These are phyloP conservation scores for Penicillium sp. DNA, from an alignment of 2,329 filamentous ascomycete genomes.

Conservation along the genomic window DNA sequence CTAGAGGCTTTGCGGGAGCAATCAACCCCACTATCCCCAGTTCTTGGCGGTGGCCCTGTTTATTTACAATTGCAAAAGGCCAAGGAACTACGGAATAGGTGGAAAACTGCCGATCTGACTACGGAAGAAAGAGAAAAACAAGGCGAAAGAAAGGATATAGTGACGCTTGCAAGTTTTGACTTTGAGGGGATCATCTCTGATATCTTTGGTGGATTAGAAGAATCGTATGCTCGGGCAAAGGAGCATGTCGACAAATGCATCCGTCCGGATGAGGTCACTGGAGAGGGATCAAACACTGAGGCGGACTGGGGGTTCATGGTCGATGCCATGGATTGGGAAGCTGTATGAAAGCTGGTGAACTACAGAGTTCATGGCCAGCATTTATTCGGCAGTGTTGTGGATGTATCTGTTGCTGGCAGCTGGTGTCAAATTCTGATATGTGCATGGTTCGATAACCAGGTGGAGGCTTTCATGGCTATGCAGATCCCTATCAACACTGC, in stretches of 20 bases:
- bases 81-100: conserved; percentile 69
- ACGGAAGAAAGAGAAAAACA: conserved; percentile 26
- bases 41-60: conserved; percentile 58
- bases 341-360: conserved; percentile 22
- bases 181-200: conserved; percentile 59
- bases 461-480: background rate
- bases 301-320: conserved; percentile 59
- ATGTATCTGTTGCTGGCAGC: background rate
- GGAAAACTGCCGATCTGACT: conserved; percentile 65
- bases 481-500: background rate
- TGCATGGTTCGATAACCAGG: background rate
- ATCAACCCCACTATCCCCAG: conserved; percentile 56
- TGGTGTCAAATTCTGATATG: background rate
- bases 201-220: conserved; percentile 61
- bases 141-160: conserved; percentile 23
- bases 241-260: conserved; percentile 42
- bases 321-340: conserved; percentile 62
- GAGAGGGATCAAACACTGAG: conserved; percentile 31
- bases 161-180: conserved; percentile 60
- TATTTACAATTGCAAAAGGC: conserved; percentile 61
- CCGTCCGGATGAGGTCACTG: conserved; percentile 16
- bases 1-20: conserved; percentile 60
- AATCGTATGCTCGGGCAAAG: conserved; percentile 55
- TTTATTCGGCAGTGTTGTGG: background rate
- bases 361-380: background rate